Conservation (phyloP, 1,284 basidiomycete genomes). For the Schizophyllum amplum region DNA sequence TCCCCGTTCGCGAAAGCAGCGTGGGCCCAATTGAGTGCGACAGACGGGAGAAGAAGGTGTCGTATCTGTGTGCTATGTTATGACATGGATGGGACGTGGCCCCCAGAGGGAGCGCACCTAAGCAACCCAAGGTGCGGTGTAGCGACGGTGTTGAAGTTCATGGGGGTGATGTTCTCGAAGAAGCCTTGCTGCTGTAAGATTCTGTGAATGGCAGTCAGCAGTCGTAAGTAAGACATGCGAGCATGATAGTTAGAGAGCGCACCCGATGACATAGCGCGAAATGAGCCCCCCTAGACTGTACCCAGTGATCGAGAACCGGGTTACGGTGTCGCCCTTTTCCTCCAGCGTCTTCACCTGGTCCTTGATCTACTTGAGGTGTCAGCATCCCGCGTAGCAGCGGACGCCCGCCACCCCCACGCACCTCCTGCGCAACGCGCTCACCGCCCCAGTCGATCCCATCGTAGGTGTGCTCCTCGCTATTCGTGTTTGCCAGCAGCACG, state of each 20-base stretch:
- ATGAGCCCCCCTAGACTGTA: slow-evolving; percentile 81
- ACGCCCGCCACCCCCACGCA: no score
- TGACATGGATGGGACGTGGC: neutral
- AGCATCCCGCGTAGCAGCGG: no score
- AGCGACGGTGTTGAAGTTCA: slow-evolving; percentile 79
- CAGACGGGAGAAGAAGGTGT: slow-evolving; percentile 52
- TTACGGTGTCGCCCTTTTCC: slow-evolving; percentile 45
- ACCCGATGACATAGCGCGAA: slow-evolving; percentile 74
- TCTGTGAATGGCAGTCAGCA: slow-evolving; percentile 21
- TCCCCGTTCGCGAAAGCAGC: slow-evolving; percentile 81
- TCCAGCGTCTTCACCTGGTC: slow-evolving; percentile 45
- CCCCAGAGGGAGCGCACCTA: neutral
- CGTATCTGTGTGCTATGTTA: slow-evolving; percentile 30
- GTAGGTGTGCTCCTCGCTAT: slow-evolving; percentile 53
- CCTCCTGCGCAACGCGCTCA: slow-evolving; percentile 44
- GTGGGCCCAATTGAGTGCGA: slow-evolving; percentile 60
- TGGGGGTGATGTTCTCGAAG: slow-evolving; percentile 58
- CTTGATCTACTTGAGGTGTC: no score
- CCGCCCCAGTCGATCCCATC: slow-evolving; percentile 73
- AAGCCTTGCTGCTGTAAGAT: slow-evolving; percentile 63
- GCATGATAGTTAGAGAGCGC: slow-evolving; percentile 11
- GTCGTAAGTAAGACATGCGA: neutral
- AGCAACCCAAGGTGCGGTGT: slow-evolving; percentile 73
- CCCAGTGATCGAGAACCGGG: slow-evolving; percentile 64
- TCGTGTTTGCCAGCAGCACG: slow-evolving; percentile 44